Percentiles rank a stretch among this genome's conserved stretches.
Evolutionary conservation across 2,329 filamentous ascomycete species (phyloP).

Genomic region (Escovopsis sp.): DNA sequence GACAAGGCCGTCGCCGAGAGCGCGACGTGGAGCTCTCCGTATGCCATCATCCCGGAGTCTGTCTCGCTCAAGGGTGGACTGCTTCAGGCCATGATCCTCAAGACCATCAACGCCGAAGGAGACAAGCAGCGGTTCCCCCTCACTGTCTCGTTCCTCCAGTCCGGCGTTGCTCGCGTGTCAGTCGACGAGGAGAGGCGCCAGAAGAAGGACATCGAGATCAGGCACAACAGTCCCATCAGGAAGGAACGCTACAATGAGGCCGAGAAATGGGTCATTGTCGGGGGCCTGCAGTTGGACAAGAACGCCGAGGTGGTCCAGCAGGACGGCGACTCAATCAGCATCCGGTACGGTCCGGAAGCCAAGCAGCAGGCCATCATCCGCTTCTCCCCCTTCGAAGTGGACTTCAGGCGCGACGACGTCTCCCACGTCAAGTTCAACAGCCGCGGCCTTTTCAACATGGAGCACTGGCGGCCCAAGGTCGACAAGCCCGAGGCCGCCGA

Average conservation of each 20-base stretch:
- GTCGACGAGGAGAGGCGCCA: slow-evolving; percentile 84
- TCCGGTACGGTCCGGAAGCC: slow-evolving; percentile 64
- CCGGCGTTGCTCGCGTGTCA: slow-evolving; percentile 72
- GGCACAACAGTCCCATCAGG: slow-evolving; percentile 67
- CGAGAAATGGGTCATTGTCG: slow-evolving; percentile 73
- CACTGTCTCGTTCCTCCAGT: slow-evolving; percentile 77
- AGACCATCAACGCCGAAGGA: slow-evolving; percentile 48
- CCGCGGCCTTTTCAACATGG: slow-evolving; percentile 78
- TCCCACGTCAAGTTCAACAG: slow-evolving; percentile 83
- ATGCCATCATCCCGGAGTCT: slow-evolving; percentile 57
- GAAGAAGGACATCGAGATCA: slow-evolving; percentile 76
- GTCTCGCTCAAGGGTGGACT: slow-evolving; percentile 66
- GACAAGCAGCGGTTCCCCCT: slow-evolving; percentile 69
- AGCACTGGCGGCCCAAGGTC: slow-evolving; percentile 86
- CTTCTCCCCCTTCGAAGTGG: slow-evolving; percentile 68
- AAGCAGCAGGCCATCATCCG: slow-evolving; percentile 72
- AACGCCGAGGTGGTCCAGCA: slow-evolving; percentile 53
- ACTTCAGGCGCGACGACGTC: slow-evolving; percentile 72
- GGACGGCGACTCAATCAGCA: slow-evolving; percentile 52
- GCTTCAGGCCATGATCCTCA: slow-evolving; percentile 67
- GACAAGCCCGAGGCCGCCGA: slow-evolving; percentile 48
- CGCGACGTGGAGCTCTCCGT: slow-evolving; percentile 64
- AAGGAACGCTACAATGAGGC: slow-evolving; percentile 95
- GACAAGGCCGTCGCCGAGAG: slow-evolving; percentile 55
- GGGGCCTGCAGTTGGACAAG: slow-evolving; percentile 59